Base-by-base conservation (phyloP, 169 alveolate genomes). In the Plasmodium gonderi region DNA sequence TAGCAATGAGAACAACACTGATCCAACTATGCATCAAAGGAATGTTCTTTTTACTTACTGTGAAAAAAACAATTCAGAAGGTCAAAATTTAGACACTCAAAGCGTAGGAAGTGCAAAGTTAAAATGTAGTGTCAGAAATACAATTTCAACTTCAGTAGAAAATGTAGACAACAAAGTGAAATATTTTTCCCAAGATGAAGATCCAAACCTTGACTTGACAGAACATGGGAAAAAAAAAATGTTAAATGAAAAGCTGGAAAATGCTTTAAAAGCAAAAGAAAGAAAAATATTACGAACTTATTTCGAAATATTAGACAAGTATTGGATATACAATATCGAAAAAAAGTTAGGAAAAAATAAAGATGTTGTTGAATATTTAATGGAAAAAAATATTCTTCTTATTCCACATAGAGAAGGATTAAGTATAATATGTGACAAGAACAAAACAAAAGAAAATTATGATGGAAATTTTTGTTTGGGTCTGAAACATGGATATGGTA, bases 401-500 rank as follows among this genome's bases (percentile, higher is more conserved):
- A 33, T 85, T 38, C 92, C 92, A n/a, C 92, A 85, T 31, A 85
- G 80, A 47, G 67, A 85, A 76, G 92, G 92, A 42, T 45, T 85
- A 85, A 75, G 92, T 76, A 85, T 85, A 79, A 79, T 65, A 54
- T 75, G 47, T 75, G 65, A 75, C 68, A 51, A 74, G 33, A 75
- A 85, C 14, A n/a, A n/a, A n/a, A 69, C 14, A 85, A 75, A 85
- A 85, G 92, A 85, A 85, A 85, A 60, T 76, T 85, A 85, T 51
- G 87, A 85, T 85, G 92, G 92, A 20, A 85, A 75, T 9, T 85
- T 85, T 60, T 76, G 85, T 44, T 85, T 85, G 44, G 92, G 92
- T 38, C 65, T 85, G 92, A 85, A 85, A 76, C 89, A 85, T 64
- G 92, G 92, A 49, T 85, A 85, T 74, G 92, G 92, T 17, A 74